Evolutionary conservation across 1,284 basidiomycete genomes (phyloP), one percentile per base, ranked within the genome.

Genomic region (Tilletia horrida): DNA sequence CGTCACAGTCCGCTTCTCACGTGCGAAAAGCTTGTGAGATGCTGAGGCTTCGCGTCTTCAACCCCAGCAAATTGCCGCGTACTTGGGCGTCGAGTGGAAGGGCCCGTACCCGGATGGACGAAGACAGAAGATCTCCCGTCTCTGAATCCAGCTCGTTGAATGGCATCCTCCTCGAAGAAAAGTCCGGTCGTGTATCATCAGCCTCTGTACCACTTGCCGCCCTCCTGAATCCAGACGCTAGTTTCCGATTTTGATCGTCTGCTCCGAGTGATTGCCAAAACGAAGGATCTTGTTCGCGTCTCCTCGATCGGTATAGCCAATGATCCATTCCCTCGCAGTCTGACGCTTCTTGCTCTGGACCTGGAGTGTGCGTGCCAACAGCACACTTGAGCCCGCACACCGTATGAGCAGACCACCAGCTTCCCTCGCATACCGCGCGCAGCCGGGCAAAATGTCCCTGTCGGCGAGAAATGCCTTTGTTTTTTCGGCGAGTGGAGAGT

Each of bases 31-130:
- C 6, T 6, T 23, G 16, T 23, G 45, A 48, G 45, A 3, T 35
- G 16, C 55, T 59, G 35, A 27, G 55, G 6, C 27, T 59, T 16
- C 29, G 29, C 27, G 6, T 52, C 14, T 23, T 27, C 1, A 16
- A 0, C 55, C 50, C 3, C 27, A 67, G 64, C 76, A 75, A 64
- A 63, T 77, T 42, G 76, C 74, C 4, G 71, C 74, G 13, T 75
- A 66, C 63, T 52, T 77, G 13, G 67, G 66, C 4, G 42, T 64
- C 18, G 69, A 71, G 11, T 77, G 76, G 69, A 70, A 72, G 21
- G 76, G 76, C 0, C 74, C 74, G 7, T 73, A 75, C 66, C 72
- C 72, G 4, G 69, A 76, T 63, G 69, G 69, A 7, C 62, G 48
- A 8, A 4, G 29, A 8, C 55, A 29, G 16, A 18, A 21, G 3